Percentiles rank a stretch among this genome's conserved stretches.
phyloP scores from a whole-genome alignment of 768 basidiomycete species.

The Leccinum subtestaceum region DNA sequence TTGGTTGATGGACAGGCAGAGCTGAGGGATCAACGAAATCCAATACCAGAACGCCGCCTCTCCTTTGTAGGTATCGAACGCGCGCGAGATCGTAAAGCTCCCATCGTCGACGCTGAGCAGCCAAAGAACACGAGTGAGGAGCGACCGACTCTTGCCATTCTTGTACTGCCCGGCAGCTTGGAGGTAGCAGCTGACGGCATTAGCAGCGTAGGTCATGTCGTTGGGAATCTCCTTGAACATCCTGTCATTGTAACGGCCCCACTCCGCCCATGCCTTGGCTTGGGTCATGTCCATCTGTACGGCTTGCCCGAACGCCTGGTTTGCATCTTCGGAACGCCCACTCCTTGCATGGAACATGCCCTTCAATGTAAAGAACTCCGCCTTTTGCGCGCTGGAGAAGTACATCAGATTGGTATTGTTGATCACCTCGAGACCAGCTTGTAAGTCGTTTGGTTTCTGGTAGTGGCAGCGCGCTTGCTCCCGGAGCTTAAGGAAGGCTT shows the following conservation, averaged over 20 bases:
- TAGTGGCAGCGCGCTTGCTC: constrained; percentile 99
- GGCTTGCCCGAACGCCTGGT: constrained; percentile 88
- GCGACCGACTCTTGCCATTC: constrained; percentile 85
- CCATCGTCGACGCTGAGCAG: constrained; percentile 88
- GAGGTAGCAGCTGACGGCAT: constrained; percentile 95
- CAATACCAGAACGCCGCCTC: constrained; percentile 98
- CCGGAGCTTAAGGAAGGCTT: constrained; percentile 96
- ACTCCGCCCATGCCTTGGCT: constrained; percentile 98
- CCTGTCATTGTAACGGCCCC: constrained; percentile 91
- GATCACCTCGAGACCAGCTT: constrained; percentile 95
- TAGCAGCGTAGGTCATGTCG: constrained; percentile 75
- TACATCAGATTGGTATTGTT: constrained; percentile 99
- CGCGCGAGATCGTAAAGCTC: constrained; percentile 64
- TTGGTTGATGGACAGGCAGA: constrained; percentile 84
- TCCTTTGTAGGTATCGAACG: constrained; percentile 94
- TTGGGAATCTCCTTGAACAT: constrained; percentile 84
- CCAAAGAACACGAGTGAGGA: constrained; percentile 94
- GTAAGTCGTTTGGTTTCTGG: constrained; percentile 89
- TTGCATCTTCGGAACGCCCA: constrained; percentile 84
- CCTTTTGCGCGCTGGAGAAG: constrained; percentile 91
- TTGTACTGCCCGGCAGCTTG: constrained; percentile 97
- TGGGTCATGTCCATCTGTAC: constrained; percentile 94
- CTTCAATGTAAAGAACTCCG: constrained; percentile 97
- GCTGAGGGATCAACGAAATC: constrained; percentile 95
- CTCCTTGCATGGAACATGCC: constrained; percentile 96